phyloP scores from a whole-genome alignment of 2,329 filamentous ascomycete species.

The Beauveria scarabaeidicola region DNA sequence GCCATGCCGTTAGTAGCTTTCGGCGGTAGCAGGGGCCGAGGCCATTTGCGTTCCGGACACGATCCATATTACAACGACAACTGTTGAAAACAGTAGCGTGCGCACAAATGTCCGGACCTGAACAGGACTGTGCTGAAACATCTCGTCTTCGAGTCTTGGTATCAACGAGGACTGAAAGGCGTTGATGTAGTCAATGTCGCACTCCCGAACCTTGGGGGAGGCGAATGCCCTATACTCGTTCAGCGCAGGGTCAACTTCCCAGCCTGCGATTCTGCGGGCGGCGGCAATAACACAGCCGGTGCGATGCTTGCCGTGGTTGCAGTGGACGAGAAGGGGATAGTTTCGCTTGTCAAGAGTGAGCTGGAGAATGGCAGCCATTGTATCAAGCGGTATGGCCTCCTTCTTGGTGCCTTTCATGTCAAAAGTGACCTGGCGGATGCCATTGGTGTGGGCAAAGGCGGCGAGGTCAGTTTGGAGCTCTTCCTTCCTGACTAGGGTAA shows the following conservation, averaged over 20 bases:
- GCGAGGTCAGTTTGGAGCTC: slow-evolving; percentile 42
- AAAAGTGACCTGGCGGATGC: slow-evolving; percentile 66
- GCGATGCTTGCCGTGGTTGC: slow-evolving; percentile 90
- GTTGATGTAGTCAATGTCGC: slow-evolving; percentile 50
- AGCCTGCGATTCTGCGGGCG: slow-evolving; percentile 64
- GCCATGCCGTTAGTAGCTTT: not conserved
- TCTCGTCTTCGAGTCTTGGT: slow-evolving; percentile 12
- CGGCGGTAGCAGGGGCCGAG: not conserved
- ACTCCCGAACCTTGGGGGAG: slow-evolving; percentile 50
- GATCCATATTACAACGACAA: slow-evolving; percentile 36
- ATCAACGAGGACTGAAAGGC: slow-evolving; percentile 38
- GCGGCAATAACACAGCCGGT: slow-evolving; percentile 84
- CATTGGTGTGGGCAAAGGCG: slow-evolving; percentile 55
- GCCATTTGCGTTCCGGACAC: slow-evolving; percentile 27
- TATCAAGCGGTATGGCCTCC: slow-evolving; percentile 53
- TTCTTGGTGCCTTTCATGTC: slow-evolving; percentile 87
- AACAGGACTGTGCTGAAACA: slow-evolving; percentile 14
- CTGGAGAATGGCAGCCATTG: slow-evolving; percentile 63
- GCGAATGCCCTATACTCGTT: slow-evolving; percentile 67
- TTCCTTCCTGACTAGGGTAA: slow-evolving; percentile 60
- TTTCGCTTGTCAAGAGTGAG: slow-evolving; percentile 64
- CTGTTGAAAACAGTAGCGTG: slow-evolving; percentile 32
- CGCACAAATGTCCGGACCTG: slow-evolving; percentile 32
- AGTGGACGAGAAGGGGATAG: slow-evolving; percentile 78
- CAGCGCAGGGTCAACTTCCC: slow-evolving; percentile 53